Evolutionary conservation across 1,139 yeast species (phyloP), one percentile per base, ranked within the genome.

Genomic region (Suhomyces guaymorum): DNA sequence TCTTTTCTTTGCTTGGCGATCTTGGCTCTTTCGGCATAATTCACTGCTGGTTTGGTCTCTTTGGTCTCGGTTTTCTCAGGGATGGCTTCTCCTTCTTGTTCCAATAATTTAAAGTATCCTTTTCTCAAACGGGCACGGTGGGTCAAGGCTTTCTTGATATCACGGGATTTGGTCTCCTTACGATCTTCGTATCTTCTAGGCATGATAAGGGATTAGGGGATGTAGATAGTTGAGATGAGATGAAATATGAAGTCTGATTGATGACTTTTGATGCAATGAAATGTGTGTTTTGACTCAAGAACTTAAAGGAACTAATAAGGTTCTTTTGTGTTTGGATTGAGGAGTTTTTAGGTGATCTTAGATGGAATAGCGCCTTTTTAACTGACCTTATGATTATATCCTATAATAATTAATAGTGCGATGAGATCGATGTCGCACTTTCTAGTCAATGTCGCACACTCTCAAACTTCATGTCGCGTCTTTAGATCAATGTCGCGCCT

Each of bases 71-170:
- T 39, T n/a, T 32, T 31, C 7, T 22, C 22, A 2, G 78, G 75
- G n/a, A 66, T 58, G 4, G 54, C 34, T 31, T 70, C 63, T 5
- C 88, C 90, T 49, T 88, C 94, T 41, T 78, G 75, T 46, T 87
- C 87, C 32, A 88, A 61, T 42, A 88, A 66, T 55, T 89, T 88
- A 66, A 87, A 82, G 55, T 90, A 90, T 39, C 79, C 81, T 56
- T 82, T 85, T 65, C 89, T 78, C 46, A 89, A 73, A 47, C 94
- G 72, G n/a, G 96, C 88, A 44, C 89, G 74, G 53, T 88, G 95
- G 2, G 78, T 75, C 47, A 90, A 73, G 9, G 94, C 82, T 54
- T 75, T 77, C 52, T 83, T 81, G 49, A 89, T 89, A 45, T 86
- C 94, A 42, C 62, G 58, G 16, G 66, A 55, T 44, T 71, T 71